Evolutionary conservation across 352 stramenopile species (phyloP), one percentile per base, ranked within the genome.

Genomic region (Paralagenidium karlingii): DNA sequence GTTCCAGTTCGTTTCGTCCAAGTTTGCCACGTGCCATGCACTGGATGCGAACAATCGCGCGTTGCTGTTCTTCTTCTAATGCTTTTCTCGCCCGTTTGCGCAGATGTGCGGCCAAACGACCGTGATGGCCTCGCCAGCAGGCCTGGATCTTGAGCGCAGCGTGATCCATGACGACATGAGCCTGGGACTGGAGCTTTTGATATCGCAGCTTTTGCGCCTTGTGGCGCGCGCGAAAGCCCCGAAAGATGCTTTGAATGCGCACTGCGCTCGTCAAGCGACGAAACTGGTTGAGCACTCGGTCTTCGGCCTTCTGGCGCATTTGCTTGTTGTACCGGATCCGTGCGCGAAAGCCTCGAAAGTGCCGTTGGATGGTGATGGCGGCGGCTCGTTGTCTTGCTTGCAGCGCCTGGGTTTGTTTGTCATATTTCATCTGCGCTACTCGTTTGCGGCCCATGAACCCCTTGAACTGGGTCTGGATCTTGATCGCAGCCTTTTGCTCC

Each of bases 91-190:
- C 70, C 43, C 82, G 66, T 8, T 66, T 42, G 7, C 58, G 55
- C 36, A 90, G 18, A 32, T 82, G 73, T 16, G 63, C 65, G 24
- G 57, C 68, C 5, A 83, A 38, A 0, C 74, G 73, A 13, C 66
- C 73, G 34, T 83, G 73, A 42, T 65, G 83, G 0, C 76, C 76
- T n/a, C 79, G 66, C 70, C 71, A 92, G 22, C 55, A 64, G 0
- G 62, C 56, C 41, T 92, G 79, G 37, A 90, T 87, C n/a, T 63
- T 64, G 9, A 90, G 51, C 8, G 70, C 76, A 13, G 62, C 74
- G 18, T 53, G 55, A 33, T 84, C 67, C 60, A 85, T 56, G 8
- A 71, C 40, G 4, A 64, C 62, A 2, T 70, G 49, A 32, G 82
- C 67, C 51, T 81, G 60, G 63, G 60, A 80, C 50, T 78, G 77